Base-by-base conservation (phyloP, 305 asterid genomes). In the Fraxinus latifolia region DNA sequence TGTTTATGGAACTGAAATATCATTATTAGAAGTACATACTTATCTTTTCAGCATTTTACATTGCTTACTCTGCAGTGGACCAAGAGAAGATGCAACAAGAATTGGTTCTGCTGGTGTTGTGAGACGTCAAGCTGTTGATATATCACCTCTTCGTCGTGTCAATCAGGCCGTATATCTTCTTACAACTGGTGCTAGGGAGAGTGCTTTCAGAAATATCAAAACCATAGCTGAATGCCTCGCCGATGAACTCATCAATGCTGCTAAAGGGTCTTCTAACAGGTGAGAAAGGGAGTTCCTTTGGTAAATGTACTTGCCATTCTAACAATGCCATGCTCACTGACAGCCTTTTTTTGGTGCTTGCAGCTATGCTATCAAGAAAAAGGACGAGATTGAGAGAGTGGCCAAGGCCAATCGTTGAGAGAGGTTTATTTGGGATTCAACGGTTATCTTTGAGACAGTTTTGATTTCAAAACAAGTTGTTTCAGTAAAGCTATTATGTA, bases 241-340 rank as follows among this genome's bases (percentile, higher is more conserved):
- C 19, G 90, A 88, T 84, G 91, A 88, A 55, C 88, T 88, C 73
- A 86, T 88, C 7, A 88, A 88, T 82, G 91, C 89, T 76, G 91
- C 89, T 76, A 88, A 88, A 78, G 91, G 91, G 2, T 88, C 91
- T 60, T 88, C 89, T 7, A 88, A 88, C 87, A 88, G 91, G 91
- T 84, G n/a, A 78, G 75, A 42, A 42, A 42, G 5, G n/a, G 53
- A 12, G 53, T 11, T 14, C n/a, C 53, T 42, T 11, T 42, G 15
- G 53, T 42, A 11, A 42, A 11, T 42, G 3, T 14, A 42, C 53
- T 12, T 11, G n/a, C 17, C 73, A 65, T 25, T 21, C 73, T 25
- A 65, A 21, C 15, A 3, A 65, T 2, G 2, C 0, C 1, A 8
- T 14, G 31, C 11, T 42, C n/a, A 2, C 5, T 2, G n/a, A 42